These are phyloP conservation scores for Penicillium expansum DNA, from an alignment of 2,329 filamentous ascomycete genomes.

Conservation along the genomic window DNA sequence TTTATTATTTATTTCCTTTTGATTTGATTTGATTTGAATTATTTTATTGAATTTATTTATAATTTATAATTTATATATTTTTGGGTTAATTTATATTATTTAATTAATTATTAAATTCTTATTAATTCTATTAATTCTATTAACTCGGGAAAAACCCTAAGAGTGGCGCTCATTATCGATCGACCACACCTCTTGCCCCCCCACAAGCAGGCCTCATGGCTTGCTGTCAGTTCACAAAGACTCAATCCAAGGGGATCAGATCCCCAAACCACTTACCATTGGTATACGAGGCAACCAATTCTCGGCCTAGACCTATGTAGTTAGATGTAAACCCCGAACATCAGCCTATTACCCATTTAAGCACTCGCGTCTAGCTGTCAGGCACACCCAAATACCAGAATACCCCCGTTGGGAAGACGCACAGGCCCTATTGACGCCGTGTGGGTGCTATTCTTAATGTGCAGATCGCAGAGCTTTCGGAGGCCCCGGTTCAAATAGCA, in stretches of 20 bases:
- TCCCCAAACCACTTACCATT: neutral
- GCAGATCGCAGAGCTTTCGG: constrained; percentile 22
- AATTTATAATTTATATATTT: neutral
- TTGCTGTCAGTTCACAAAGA: neutral
- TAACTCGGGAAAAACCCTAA: constrained; percentile 5
- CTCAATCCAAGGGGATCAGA: constrained; percentile 8
- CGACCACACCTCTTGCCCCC: constrained; percentile 6
- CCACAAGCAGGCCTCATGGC: neutral
- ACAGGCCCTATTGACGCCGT: constrained; percentile 16
- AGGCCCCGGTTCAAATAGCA: constrained; percentile 4
- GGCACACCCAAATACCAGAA: constrained; percentile 4
- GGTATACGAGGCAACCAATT: neutral
- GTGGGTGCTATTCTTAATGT: constrained; percentile 23
- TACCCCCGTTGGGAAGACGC: neutral
- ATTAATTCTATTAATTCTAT: neutral
- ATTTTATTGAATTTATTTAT: neutral
- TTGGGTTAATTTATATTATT: neutral
- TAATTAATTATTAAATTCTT: neutral
- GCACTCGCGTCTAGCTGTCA: constrained; percentile 10
- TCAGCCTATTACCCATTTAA: neutral
- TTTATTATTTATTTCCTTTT: too few relatives aligned
- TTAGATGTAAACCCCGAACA: too few relatives aligned
- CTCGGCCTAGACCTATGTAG: neutral
- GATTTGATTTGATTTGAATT: neutral
- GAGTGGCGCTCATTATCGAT: constrained; percentile 23